These are phyloP conservation scores for Fusarium nurragi DNA, from an alignment of 2,329 filamentous ascomycete genomes.

Conservation along the genomic window DNA sequence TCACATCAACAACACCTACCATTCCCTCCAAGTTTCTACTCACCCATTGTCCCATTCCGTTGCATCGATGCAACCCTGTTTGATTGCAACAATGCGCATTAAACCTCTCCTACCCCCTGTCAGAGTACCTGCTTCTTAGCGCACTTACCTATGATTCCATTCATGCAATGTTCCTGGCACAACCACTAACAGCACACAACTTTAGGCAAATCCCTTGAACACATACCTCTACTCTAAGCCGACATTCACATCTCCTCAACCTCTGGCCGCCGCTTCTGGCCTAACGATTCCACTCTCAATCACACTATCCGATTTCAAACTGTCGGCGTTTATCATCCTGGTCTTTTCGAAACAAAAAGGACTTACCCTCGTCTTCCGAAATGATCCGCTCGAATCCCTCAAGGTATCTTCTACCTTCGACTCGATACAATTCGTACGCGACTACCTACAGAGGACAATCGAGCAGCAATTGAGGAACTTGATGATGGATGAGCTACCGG, in stretches of 20 bases:
- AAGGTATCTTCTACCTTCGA: constrained; percentile 99
- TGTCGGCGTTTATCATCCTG: constrained; percentile 96
- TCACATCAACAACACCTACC: constrained; percentile 10
- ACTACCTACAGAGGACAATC: constrained; percentile 96
- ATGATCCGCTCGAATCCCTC: constrained; percentile 96
- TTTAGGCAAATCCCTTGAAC: constrained; percentile 90
- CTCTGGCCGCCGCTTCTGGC: constrained; percentile 88
- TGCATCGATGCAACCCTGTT: constrained; percentile 18
- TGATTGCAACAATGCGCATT: constrained; percentile 29
- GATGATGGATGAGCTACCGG: constrained; percentile 97
- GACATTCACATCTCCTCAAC: constrained; percentile 90
- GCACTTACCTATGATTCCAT: constrained; percentile 29
- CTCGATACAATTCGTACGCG: constrained; percentile 96
- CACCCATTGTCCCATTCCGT: constrained; percentile 6
- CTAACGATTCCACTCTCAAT: constrained; percentile 98
- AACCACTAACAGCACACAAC: constrained; percentile 59
- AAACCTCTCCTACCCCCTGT: constrained; percentile 7
- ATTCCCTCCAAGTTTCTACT: not conserved
- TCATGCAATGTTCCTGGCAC: constrained; percentile 31
- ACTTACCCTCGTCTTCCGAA: constrained; percentile 94
- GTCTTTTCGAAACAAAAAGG: constrained; percentile 99
- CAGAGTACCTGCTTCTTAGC: constrained; percentile 17
- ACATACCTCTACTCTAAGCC: constrained; percentile 94
- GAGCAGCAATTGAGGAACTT: constrained; percentile 90
- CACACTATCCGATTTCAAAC: constrained; percentile 91